Evolutionary conservation across 2,329 filamentous ascomycete species (phyloP).

Genomic region (Ramularia collo-cygni): DNA sequence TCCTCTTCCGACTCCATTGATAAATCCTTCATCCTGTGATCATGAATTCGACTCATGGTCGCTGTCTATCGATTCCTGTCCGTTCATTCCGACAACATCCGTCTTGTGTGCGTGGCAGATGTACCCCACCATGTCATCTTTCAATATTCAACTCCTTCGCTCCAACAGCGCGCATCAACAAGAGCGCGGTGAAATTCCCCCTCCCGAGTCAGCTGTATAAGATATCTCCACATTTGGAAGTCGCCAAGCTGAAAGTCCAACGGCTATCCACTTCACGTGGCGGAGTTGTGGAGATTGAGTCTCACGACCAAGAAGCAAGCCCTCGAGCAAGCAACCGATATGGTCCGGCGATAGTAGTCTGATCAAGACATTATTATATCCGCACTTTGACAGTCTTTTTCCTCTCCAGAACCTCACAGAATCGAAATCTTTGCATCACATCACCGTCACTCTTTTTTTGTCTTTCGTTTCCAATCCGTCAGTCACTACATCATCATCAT

Average conservation of each 20-base stretch:
- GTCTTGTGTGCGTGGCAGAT: no score
- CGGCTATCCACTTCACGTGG: no score
- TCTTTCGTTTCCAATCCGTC: constrained; percentile 4
- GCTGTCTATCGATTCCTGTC: no score
- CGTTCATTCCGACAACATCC: no score
- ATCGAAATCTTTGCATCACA: neutral
- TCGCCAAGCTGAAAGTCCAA: neutral
- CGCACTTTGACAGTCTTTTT: neutral
- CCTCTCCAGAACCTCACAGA: neutral
- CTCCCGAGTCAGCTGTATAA: neutral
- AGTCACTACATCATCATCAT: no score
- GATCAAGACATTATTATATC: neutral
- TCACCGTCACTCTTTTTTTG: neutral
- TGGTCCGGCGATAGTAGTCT: neutral
- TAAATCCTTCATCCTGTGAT: no score
- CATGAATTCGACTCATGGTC: no score
- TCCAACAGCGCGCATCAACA: no score
- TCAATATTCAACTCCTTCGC: no score
- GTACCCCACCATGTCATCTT: no score
- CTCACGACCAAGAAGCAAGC: constrained; percentile 1
- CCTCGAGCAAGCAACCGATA: neutral
- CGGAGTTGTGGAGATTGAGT: no score
- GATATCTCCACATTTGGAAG: neutral
- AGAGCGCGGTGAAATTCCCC: neutral
- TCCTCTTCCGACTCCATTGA: no score